These are phyloP conservation scores for Penicillium alfredii DNA, from an alignment of 495 filamentous ascomycete genomes.

Conservation along the genomic window DNA sequence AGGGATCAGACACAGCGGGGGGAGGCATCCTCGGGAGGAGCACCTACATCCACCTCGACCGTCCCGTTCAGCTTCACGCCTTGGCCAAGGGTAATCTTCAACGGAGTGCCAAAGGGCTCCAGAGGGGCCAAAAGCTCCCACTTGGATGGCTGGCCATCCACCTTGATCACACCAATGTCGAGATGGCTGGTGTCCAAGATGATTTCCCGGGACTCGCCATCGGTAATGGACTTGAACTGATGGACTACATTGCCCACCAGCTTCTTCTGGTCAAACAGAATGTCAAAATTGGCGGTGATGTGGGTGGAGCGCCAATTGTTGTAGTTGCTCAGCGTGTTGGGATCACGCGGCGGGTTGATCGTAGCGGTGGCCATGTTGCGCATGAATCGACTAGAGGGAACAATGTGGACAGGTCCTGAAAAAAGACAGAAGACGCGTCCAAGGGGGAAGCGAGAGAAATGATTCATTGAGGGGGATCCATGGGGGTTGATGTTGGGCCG, in stretches of 20 bases:
- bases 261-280: slow-evolving; percentile 72
- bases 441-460: too few relatives aligned
- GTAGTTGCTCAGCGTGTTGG: slow-evolving; percentile 90
- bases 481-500: too few relatives aligned
- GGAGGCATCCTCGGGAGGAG: too few relatives aligned
- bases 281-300: slow-evolving; percentile 67
- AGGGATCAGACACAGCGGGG: too few relatives aligned
- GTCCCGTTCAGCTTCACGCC: slow-evolving; percentile 55
- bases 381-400: slow-evolving; percentile 1
- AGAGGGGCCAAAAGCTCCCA: slow-evolving; percentile 64
- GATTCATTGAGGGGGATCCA: too few relatives aligned
- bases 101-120: slow-evolving; percentile 73
- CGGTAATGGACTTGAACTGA: slow-evolving; percentile 63
- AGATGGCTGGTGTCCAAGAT: slow-evolving; percentile 83
- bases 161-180: slow-evolving; percentile 58
- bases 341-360: slow-evolving; percentile 63
- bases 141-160: slow-evolving; percentile 52
- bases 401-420: too few relatives aligned
- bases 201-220: slow-evolving; percentile 64
- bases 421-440: background rate
- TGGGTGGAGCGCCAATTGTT: slow-evolving; percentile 75
- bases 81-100: slow-evolving; percentile 63
- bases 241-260: slow-evolving; percentile 71
- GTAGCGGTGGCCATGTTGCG: slow-evolving; percentile 38
- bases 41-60: slow-evolving; percentile 55